phyloP scores from a whole-genome alignment of 257 asterid species.

The Ophiorrhiza pumila region DNA sequence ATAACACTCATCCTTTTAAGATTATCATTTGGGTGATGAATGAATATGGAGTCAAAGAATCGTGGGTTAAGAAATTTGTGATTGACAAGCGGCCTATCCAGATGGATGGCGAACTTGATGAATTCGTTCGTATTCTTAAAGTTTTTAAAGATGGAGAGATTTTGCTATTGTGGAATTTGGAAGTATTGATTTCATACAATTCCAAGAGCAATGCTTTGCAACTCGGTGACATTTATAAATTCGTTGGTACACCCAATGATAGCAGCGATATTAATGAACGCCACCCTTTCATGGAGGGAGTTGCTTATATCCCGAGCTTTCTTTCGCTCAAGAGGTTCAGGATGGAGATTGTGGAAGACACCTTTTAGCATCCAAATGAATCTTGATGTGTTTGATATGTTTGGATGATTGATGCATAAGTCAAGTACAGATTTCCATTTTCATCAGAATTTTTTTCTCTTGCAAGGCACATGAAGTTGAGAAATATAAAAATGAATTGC shows the following conservation, averaged over 20 bases:
- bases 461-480: no score
- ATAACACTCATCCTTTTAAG: no score
- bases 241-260: not conserved
- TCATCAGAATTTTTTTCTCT: no score
- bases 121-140: slow-evolving; percentile 29
- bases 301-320: slow-evolving; percentile 36
- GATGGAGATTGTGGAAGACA: slow-evolving; percentile 23
- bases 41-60: no score
- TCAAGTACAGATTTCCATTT: no score
- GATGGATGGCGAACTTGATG: slow-evolving; percentile 26
- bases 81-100: slow-evolving; percentile 25
- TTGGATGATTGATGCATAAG: no score
- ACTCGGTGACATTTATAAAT: not conserved
- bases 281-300: slow-evolving; percentile 33
- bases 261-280: not conserved
- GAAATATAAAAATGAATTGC: no score
- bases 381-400: not conserved
- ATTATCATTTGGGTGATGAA: no score
- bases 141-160: slow-evolving; percentile 38
- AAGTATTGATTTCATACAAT: not conserved
- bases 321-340: slow-evolving; percentile 22
- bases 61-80: no score
- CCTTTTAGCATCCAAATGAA: not conserved
- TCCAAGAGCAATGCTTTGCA: slow-evolving; percentile 9
- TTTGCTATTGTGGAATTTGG: slow-evolving; percentile 40